Evolutionary conservation across 2,329 filamentous ascomycete genomes (phyloP), one percentile per base, ranked within the genome.

Genomic region (Podosphaera xanthii): DNA sequence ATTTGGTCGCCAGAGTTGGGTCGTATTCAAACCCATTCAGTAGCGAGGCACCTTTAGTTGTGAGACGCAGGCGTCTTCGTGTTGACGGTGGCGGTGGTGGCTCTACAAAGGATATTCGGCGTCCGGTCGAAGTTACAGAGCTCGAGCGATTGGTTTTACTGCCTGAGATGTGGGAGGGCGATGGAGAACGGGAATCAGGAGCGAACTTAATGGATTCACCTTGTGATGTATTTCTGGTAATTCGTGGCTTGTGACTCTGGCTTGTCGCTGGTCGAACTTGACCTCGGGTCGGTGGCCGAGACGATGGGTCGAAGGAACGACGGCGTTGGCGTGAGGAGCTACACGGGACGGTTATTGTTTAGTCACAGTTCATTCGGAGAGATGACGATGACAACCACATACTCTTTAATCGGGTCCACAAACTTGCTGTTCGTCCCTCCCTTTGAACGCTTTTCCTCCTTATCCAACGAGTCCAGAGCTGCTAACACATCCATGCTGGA

Each of bases 71-170:
- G 7, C 64, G 64, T 55, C 60, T 61, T n/a, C 60, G 61, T 1
- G 59, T 59, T 2, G 61, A 52, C 2, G 60, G 58, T 2, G 65
- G 64, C 12, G 61, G 61, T 33, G 61, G 59, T 9, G 60, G 59
- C 5, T 63, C 61, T 2, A 62, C 65, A 59, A 66, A 66, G 9
- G 65, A 66, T 44, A 66, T 65, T 31, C 64, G 60, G 8, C 65
- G 61, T 57, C 38, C 40, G n/a, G 58, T 60, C n/a, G 62, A 63
- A 44, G 60, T 62, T 9, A 62, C 61, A 8, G 62, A 63, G 46
- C 60, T 60, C 2, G 63, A 65, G 31, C 63, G 62, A 30, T 62
- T 58, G 57, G 54, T 57, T n/a, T 38, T 42, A 33, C 30, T 30
- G 22, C 46, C 33, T 1, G 54, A 57, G 0, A 57, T 8, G 14